Percentiles rank a stretch among this genome's conserved stretches.
These are phyloP conservation scores for Polytrichum commune DNA, from an alignment of 225 moss, liverwort and hornwort species.

Conservation along the genomic window DNA sequence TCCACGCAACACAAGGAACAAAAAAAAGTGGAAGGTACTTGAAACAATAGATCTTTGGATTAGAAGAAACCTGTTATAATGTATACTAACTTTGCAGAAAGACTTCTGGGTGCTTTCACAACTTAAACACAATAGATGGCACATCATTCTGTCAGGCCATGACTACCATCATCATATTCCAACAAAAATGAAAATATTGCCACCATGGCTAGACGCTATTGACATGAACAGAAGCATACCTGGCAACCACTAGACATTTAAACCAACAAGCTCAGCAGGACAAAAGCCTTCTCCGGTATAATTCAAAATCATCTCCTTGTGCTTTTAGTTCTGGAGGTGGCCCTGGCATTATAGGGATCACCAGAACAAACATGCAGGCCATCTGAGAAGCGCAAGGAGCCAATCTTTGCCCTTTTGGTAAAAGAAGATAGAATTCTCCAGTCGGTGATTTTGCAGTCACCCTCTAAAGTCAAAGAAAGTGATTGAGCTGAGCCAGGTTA, in stretches of 20 bases:
- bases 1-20: not conserved
- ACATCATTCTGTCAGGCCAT: no score
- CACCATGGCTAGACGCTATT: not conserved
- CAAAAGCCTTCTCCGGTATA: constrained; percentile 40
- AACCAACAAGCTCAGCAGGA: constrained; percentile 52
- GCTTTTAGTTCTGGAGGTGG: constrained; percentile 62
- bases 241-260: constrained; percentile 74
- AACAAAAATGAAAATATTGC: not conserved
- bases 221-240: constrained; percentile 35
- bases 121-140: not conserved
- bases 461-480: no score
- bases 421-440: not conserved
- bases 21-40: not conserved
- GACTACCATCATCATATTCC: no score
- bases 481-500: not conserved
- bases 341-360: constrained; percentile 75
- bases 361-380: constrained; percentile 19
- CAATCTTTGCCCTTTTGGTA: not conserved
- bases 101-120: no score
- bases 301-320: constrained; percentile 42
- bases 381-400: not conserved
- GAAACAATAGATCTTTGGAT: not conserved
- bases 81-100: no score
- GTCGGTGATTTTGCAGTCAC: constrained; percentile 23
- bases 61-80: no score